These are phyloP conservation scores for Arabis alpina DNA, from an alignment of 345 rosid genomes.

Conservation along the genomic window DNA sequence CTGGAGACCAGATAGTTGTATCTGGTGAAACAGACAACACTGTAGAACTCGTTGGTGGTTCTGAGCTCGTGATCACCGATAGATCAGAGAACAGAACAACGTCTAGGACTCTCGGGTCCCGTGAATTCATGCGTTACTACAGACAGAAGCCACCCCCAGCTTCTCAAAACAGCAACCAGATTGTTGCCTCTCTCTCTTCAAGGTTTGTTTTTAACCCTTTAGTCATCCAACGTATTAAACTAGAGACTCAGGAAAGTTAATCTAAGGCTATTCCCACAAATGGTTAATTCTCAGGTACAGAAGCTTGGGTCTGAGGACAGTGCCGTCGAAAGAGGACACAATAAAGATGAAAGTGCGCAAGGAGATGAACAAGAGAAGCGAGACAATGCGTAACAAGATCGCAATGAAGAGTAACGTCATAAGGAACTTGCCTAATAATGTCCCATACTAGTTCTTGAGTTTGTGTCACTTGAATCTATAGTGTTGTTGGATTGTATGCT, in stretches of 20 bases:
- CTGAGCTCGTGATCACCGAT: slow-evolving; percentile 81
- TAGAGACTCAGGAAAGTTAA: slow-evolving; percentile 12
- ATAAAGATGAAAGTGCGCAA: slow-evolving; percentile 81
- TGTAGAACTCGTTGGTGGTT: slow-evolving; percentile 75
- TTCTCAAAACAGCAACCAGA: slow-evolving; percentile 53
- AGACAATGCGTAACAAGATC: slow-evolving; percentile 73
- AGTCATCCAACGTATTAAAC: background rate
- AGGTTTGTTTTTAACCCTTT: slow-evolving; percentile 51
- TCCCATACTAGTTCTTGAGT: slow-evolving; percentile 51
- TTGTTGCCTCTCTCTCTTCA: slow-evolving; percentile 70
- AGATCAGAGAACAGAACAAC: slow-evolving; percentile 53
- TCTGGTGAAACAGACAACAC: slow-evolving; percentile 57
- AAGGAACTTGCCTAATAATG: slow-evolving; percentile 85
- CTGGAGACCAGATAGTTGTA: slow-evolving; percentile 74
- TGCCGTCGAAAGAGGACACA: slow-evolving; percentile 69
- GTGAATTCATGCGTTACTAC: slow-evolving; percentile 85
- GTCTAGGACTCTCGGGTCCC: slow-evolving; percentile 79
- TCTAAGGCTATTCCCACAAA: background rate
- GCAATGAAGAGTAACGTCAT: slow-evolving; percentile 84
- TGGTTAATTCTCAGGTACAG: slow-evolving; percentile 59
- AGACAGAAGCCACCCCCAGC: slow-evolving; percentile 93
- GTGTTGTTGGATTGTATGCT: background rate
- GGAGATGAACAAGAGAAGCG: slow-evolving; percentile 70
- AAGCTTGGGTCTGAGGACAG: slow-evolving; percentile 85
- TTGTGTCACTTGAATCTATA: background rate